Evolutionary conservation across 768 basidiomycete genomes (phyloP), one percentile per base, ranked within the genome.

Genomic region (Podaxis pistillaris): DNA sequence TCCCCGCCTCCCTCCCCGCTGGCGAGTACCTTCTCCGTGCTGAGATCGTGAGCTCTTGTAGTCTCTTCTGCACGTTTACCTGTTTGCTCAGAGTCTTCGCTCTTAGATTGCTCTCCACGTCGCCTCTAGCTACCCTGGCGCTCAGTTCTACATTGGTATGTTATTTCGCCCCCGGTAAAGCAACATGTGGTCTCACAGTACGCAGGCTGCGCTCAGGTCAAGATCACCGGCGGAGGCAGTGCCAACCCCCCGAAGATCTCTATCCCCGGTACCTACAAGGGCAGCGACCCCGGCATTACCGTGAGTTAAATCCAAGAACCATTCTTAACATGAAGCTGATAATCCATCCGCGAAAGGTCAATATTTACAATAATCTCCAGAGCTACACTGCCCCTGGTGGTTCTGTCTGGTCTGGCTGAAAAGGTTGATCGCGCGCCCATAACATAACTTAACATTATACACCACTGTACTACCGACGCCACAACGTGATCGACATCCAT

Each of bases 301-400:
- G 61, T 44, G 28, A 52, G 56, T 76, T 82, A 60, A 11, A 24
- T 8, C 24, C 22, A 24, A 12, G 11, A 24, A 9, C 4, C 8
- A 24, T 50, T 15, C 22, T 22, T 50, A 19, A 5, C 26, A 30
- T 24, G n/a, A 28, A 47, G 22, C 6, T 46, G 9, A 58, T 6
- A 36, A 78, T 76, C 71, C 51, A 66, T 64, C 28, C 64, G 13
- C 58, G 66, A 4, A 59, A 67, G 26, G 71, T 81, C 68, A 82
- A 83, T 75, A 83, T 83, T 65, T 83, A 83, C 75, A 83, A 83
- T 75, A 83, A 84, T 70, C 76, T 82, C 46, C 78, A 83, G 67
- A 82, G 74, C 68, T 83, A 83, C 72, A 82, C 80, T 19, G 67
- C 73, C 54, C 78, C 78, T 22, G 78, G 77, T 58, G 70, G 70